Evolutionary conservation across 371 early-diverging fungal genomes (phyloP).

Genomic region (Mortierella sp.): DNA sequence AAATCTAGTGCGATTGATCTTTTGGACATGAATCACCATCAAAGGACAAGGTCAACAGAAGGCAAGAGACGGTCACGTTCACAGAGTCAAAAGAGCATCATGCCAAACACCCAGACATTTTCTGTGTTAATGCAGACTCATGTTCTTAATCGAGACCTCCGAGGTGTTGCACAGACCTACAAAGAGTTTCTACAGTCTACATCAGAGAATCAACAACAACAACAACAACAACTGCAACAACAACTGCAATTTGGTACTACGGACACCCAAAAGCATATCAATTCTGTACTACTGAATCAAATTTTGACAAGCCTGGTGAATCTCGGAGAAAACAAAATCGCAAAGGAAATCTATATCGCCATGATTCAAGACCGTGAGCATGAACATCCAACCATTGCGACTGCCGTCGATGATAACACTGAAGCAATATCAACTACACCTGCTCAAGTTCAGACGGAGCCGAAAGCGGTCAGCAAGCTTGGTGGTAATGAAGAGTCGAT

Average conservation of each 20-base stretch:
- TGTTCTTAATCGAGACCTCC: conserved; percentile 18
- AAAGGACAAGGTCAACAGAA: not conserved
- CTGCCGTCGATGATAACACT: not conserved
- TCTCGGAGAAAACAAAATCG: conserved; percentile 34
- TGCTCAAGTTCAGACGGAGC: not conserved
- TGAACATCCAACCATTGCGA: not conserved
- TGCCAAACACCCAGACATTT: conserved; percentile 39
- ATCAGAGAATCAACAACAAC: not conserved
- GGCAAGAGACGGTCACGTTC: not conserved
- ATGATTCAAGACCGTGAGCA: conserved; percentile 4
- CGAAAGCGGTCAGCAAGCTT: not conserved
- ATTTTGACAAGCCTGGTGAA: conserved; percentile 32
- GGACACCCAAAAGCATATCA: not conserved
- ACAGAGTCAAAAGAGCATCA: not conserved
- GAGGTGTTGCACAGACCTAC: conserved; percentile 32
- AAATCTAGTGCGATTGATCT: not conserved
- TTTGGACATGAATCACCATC: not conserved
- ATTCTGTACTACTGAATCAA: conserved; percentile 41
- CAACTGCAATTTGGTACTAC: not conserved
- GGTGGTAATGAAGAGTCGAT: not conserved
- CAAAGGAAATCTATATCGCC: conserved; percentile 28
- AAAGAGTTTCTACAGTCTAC: conserved; percentile 15
- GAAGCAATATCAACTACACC: not conserved
- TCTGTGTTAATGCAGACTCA: conserved; percentile 47
- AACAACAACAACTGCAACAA: not conserved